Evolutionary conservation across 805 yeast genomes (phyloP).

Genomic region (Wickerhamiella shivajii): DNA sequence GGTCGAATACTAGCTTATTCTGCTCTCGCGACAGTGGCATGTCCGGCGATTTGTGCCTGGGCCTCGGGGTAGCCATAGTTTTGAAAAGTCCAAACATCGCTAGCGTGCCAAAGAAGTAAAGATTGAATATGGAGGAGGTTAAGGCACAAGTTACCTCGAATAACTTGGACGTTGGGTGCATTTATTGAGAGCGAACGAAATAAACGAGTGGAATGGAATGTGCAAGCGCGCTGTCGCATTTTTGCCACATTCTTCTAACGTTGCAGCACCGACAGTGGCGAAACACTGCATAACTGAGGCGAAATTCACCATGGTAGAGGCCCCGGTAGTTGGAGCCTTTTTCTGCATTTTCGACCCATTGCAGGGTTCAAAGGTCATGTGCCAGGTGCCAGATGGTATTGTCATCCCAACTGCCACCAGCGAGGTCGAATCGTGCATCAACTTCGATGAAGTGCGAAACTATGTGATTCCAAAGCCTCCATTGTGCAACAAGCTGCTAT

Average conservation of each 20-base stretch:
- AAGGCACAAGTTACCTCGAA: too few species aligned
- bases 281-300: too few species aligned
- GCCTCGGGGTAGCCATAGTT: constrained; percentile 1
- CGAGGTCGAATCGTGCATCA: constrained; percentile 34
- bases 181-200: too few species aligned
- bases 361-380: constrained; percentile 82
- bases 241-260: too few species aligned
- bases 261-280: too few species aligned
- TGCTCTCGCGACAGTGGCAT: constrained; percentile 24
- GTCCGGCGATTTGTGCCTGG: constrained; percentile 9
- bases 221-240: too few species aligned
- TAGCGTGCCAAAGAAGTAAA: too few species aligned
- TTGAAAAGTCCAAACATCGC: too few species aligned
- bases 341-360: constrained; percentile 91
- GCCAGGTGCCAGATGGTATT: constrained; percentile 77
- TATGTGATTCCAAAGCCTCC: constrained; percentile 90
- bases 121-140: too few species aligned
- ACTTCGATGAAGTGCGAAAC: constrained; percentile 76
- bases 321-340: constrained; percentile 44
- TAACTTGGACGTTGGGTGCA: too few species aligned
- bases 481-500: constrained; percentile 66
- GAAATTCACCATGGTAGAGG: too few species aligned
- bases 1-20: constrained; percentile 32
- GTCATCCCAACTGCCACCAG: constrained; percentile 19
- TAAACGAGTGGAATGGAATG: too few species aligned